phyloP scores from a whole-genome alignment of 1,139 yeast species.

The Arxiozyma heterogenica region DNA sequence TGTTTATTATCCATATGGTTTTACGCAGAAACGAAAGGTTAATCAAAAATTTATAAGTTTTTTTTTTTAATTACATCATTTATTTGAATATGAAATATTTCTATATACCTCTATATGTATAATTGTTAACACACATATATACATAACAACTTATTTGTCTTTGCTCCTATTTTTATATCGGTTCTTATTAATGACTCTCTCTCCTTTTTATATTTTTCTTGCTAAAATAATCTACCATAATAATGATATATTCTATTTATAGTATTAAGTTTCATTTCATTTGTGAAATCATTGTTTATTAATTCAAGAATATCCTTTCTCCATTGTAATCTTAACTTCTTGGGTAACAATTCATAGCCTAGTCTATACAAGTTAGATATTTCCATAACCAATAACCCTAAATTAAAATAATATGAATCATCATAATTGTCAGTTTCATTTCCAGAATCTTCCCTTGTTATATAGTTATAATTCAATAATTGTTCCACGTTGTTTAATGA shows the following conservation, averaged over 20 bases:
- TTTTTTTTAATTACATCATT: no score
- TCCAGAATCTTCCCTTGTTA: conserved; percentile 13
- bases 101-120: neutral
- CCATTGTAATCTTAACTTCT: conserved; percentile 42
- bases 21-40: neutral
- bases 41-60: no score
- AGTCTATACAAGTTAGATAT: conserved; percentile 43
- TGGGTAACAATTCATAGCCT: conserved; percentile 43
- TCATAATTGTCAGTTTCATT: conserved; percentile 5
- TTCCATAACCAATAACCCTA: conserved; percentile 50
- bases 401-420: conserved; percentile 20
- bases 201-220: neutral
- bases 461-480: conserved; percentile 32
- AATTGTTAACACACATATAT: neutral
- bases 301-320: conserved; percentile 48
- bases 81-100: neutral
- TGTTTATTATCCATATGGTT: no score
- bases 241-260: conserved; percentile 48
- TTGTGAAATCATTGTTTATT: conserved; percentile 27
- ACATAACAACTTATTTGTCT: neutral
- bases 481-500: conserved; percentile 53
- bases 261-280: conserved; percentile 36
- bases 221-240: conserved; percentile 34
- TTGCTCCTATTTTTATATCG: neutral
- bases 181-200: neutral